Percentiles rank a stretch among this genome's conserved stretches.
phyloP scores from a whole-genome alignment of 768 basidiomycete genomes.

The Trametes coccinea region DNA sequence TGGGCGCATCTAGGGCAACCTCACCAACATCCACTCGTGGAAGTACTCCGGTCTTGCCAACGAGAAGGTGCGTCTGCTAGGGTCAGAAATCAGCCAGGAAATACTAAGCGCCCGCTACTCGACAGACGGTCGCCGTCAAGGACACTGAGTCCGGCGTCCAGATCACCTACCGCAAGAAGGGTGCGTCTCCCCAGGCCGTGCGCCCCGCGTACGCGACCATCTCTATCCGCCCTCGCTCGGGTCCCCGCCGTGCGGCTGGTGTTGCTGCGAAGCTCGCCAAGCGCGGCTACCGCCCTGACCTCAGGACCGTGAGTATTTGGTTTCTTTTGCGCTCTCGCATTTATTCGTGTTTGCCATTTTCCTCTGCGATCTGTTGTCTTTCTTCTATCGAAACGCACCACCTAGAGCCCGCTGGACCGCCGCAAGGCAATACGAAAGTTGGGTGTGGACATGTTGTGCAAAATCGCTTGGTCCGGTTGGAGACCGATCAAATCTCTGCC shows the following conservation, averaged over 20 bases:
- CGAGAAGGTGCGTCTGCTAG: constrained; percentile 54
- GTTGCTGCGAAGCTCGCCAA: constrained; percentile 58
- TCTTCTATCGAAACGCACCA: constrained; percentile 52
- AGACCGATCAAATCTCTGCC: constrained; percentile 62
- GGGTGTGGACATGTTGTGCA: constrained; percentile 94
- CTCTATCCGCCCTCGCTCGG: constrained; percentile 66
- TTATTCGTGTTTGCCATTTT: constrained; percentile 11
- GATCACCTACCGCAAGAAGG: constrained; percentile 66
- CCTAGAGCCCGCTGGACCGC: constrained; percentile 90
- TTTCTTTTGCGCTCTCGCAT: background rate
- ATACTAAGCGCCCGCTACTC: background rate
- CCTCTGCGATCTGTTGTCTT: background rate
- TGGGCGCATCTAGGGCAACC: constrained; percentile 63
- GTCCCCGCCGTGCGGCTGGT: constrained; percentile 69
- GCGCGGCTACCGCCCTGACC: constrained; percentile 76
- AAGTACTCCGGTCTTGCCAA: constrained; percentile 92
- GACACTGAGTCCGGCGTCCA: constrained; percentile 57
- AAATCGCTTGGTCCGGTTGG: constrained; percentile 50
- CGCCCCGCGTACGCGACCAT: constrained; percentile 47
- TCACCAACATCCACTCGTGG: constrained; percentile 85
- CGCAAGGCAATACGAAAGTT: constrained; percentile 68
- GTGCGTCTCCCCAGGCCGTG: constrained; percentile 54
- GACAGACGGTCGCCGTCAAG: constrained; percentile 65
- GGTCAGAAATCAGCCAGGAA: background rate
- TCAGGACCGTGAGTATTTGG: constrained; percentile 62